Conservation (phyloP, 2,329 filamentous ascomycete genomes). For the Decorospora gaudefroyi region DNA sequence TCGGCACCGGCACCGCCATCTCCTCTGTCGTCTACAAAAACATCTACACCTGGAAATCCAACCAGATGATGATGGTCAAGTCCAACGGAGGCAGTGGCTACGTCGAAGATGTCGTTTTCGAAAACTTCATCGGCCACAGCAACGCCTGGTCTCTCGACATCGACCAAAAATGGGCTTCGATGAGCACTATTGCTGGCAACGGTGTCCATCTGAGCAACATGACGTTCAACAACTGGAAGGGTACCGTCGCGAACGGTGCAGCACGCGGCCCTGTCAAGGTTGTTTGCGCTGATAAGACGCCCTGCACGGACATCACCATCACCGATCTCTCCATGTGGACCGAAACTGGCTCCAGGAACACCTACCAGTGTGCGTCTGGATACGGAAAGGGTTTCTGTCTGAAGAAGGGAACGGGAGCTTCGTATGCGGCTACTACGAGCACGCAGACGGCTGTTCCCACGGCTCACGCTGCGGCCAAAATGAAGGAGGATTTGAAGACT, state of each 20-base stretch:
- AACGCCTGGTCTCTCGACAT: conserved; percentile 64
- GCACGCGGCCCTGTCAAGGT: conserved; percentile 60
- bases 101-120: conserved; percentile 57
- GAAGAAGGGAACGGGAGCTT: conserved; percentile 33
- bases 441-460: conserved; percentile 46
- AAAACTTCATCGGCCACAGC: conserved; percentile 64
- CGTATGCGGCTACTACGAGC: conserved; percentile 43
- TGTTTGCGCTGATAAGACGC: conserved; percentile 55
- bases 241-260: conserved; percentile 56
- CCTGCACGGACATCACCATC: conserved; percentile 59
- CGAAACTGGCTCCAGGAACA: conserved; percentile 50
- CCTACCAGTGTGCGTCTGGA: conserved; percentile 56
- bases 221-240: conserved; percentile 61
- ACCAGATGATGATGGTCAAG: conserved; percentile 69
- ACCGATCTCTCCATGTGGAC: conserved; percentile 60
- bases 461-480: conserved; percentile 47
- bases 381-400: conserved; percentile 57
- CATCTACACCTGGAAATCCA: conserved; percentile 62
- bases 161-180: conserved; percentile 58
- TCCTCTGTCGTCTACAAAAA: conserved; percentile 60
- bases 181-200: conserved; percentile 50
- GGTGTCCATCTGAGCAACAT: conserved; percentile 61
- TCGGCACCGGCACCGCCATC: conserved; percentile 57
- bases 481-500: conserved; percentile 41
- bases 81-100: conserved; percentile 61